Conservation (phyloP, 805 yeast species). For the Ogataea thermomethanolica region DNA sequence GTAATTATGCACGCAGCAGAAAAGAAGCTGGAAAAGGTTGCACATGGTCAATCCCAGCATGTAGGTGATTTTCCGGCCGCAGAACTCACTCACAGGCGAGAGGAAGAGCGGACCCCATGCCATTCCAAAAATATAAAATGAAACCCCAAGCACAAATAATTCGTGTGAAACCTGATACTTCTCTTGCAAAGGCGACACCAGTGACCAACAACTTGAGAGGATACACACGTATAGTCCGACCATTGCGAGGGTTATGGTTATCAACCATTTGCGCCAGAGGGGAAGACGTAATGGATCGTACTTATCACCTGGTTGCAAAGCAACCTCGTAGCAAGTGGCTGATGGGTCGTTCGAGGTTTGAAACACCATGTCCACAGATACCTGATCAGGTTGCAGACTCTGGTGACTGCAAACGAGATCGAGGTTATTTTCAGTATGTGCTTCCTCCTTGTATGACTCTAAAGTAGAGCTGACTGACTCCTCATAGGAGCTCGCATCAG, state of each 20-base stretch:
- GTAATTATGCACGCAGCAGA: conserved; percentile 55
- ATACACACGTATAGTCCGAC: conserved; percentile 62
- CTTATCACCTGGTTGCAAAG: conserved; percentile 17
- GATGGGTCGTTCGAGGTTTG: background rate
- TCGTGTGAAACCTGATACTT: conserved; percentile 53
- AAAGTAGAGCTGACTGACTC: background rate
- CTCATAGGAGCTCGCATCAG: conserved; percentile 4
- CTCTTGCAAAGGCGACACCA: conserved; percentile 50
- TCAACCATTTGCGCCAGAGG: conserved; percentile 49
- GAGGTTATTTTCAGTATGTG: conserved; percentile 1
- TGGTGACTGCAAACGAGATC: conserved; percentile 13
- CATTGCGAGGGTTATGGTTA: conserved; percentile 50
- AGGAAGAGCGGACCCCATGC: conserved; percentile 60
- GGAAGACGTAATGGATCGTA: conserved; percentile 34
- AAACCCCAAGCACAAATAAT: conserved; percentile 55
- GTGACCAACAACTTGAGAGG: conserved; percentile 66
- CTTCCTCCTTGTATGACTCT: background rate
- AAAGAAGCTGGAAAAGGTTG: conserved; percentile 48
- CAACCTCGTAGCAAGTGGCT: conserved; percentile 15
- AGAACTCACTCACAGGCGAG: conserved; percentile 58
- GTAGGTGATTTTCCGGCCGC: conserved; percentile 54
- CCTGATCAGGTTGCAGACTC: conserved; percentile 23
- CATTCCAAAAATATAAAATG: conserved; percentile 58
- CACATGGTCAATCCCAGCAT: conserved; percentile 44
- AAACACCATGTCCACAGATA: conserved; percentile 5